Evolutionary conservation across 192 early-diverging fungal species (phyloP), one percentile per base, ranked within the genome.

Genomic region (Podila horticola): DNA sequence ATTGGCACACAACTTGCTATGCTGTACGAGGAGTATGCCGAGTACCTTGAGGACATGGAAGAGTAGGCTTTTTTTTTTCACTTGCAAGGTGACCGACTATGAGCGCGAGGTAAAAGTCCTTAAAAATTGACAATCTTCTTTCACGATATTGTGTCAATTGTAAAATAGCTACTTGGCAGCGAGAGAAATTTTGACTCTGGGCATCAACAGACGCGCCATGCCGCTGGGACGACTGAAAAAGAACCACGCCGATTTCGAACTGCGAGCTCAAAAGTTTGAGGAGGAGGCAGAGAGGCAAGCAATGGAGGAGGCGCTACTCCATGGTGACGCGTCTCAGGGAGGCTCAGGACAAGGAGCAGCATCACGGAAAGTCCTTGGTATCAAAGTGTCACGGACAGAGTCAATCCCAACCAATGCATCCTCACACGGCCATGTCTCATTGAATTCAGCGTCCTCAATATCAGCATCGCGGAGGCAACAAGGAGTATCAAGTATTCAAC

Each of bases 21-120:
- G n/a, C 90, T 86, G 50, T 97, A 97, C 67, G 90, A 93, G 64
- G 94, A 95, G 64, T 94, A 95, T 67, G 93, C 91, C 0, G 77
- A 72, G 13, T 70, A 87, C 6, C 64, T 94, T 51, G 94, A 96
- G 74, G 48, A 67, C 0, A 45, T 51, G 11, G 79, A 84, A 13
- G 86, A 86, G 72, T 82, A 64, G 20, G 72, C 48, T 7, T n/a
- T 51, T 55, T 55, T 55, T 26, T 22, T 26, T 24, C 1, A 6
- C 17, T 26, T 55, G 20, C 24, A n/a, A 19, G 1, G 1, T 24
- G 2, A 41, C 15, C 15, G 8, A 45, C 41, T 4, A 17, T 0
- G 4, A 17, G 13, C 15, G 15, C 41, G 41, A 45, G 41, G 2
- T 34, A 5, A 34, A 34, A 6, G 6, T 34, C 33, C 2, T 17